Evolutionary conservation across 139 green algal genomes (phyloP), one percentile per base, ranked within the genome.

Genomic region (Coelastrella sp.): DNA sequence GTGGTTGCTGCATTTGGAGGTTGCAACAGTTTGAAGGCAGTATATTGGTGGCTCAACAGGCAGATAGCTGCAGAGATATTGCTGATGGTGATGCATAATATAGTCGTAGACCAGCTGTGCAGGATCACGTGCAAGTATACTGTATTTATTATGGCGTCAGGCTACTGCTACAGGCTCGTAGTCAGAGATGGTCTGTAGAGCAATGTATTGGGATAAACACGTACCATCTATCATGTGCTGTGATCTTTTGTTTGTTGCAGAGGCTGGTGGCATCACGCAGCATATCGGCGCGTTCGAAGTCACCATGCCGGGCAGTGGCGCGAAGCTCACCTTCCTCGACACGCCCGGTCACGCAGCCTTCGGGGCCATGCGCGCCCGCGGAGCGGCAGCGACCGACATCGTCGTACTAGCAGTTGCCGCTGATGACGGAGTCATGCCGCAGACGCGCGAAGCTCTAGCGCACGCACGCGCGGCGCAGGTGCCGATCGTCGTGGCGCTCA

Each of bases 291-390:
- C 97, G 0, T 99, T 99, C 90, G 94, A 97, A 85, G 96, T 99
- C 59, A 16, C 22, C n/a, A 94, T 98, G 90, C 93, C 93, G 0
- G 94, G 90, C 59, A 95, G 90, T 54, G 75, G 83, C 23, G 22
- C 71, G 2, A 86, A 93, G 16, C 90, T 98, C 23, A 99, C 97
- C 10, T 99, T 99, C 89, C 90, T 99, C 57, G 97, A 99, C 95
- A 99, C 97, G 0, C 97, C 97, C 19, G 97, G 97, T 2, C 97
- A 99, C 92, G 96, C 96, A n/a, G 97, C 97, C 16, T 99, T 99
- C 91, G 94, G 89, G 0, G 93, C 96, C 73, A 99, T 99, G 97
- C 93, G 97, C 5, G 96, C 96, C 5, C 91, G 97, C 5, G 97
- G 97, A 1, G 96, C 97, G 0, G 92, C 94, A 1, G 92, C 96